Evolutionary conservation across 2,329 filamentous ascomycete genomes (phyloP), one percentile per base, ranked within the genome.

Genomic region (Emmonsiellopsis sp.): DNA sequence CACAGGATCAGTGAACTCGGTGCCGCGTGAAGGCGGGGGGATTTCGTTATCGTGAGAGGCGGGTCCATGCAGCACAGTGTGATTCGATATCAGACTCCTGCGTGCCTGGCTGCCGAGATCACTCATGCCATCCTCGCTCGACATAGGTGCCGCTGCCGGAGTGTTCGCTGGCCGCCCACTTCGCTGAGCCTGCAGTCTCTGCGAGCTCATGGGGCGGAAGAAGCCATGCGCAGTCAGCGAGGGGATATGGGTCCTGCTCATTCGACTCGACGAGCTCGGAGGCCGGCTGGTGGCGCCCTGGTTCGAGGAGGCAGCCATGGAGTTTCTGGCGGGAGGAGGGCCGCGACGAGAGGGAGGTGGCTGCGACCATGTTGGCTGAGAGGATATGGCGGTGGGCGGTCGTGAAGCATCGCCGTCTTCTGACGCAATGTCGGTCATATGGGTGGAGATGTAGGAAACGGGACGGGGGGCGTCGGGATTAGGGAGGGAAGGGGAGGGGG

Each of bases 161-260:
- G 26, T 51, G 38, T 51, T 71, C 58, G 65, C 55, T 38, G 76
- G 78, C 46, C 76, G 75, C 60, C 76, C 81, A 58, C 85, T 84
- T 68, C 92, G 80, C 71, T 97, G 93, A 52, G 90, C 90, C 72
- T 97, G 92, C 50, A 97, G 76, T 67, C 89, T 86, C 68, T 95
- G 90, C 26, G 92, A 95, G 73, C 91, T 97, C 89, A 98, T 95
- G 40, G 93, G 93, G 20, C 86, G 86, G 67, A 95, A 95, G 74
- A 98, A 97, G 52, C 89, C 92, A 65, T 92, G 87, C 13, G 89
- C 90, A 2, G 89, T 86, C 51, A 98, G 75, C 1, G 87, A 90
- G 1, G 93, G 91, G 16, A 95, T 90, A 76, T 98, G 93, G 42
- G 88, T 93, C 64, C 85, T 82, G 66, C 85, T 90, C 45, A 86